Percentiles rank a stretch among this genome's conserved stretches.
phyloP scores from a whole-genome alignment of 495 filamentous ascomycete species.

The Penicillium flavigenum region DNA sequence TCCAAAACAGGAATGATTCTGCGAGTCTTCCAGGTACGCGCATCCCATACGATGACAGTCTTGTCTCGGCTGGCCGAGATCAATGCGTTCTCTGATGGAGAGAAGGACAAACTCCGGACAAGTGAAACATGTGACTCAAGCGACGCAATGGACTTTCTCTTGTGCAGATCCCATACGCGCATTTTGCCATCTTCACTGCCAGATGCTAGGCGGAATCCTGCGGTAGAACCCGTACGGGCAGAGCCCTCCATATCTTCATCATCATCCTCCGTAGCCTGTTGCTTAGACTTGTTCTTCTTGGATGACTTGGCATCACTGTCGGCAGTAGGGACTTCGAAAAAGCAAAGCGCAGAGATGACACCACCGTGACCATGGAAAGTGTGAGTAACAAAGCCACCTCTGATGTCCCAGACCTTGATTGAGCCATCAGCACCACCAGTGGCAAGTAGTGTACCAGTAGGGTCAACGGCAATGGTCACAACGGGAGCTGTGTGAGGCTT shows the following conservation, averaged over 20 bases:
- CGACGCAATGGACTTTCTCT: conserved; percentile 70
- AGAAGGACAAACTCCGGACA: conserved; percentile 81
- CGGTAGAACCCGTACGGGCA: conserved; percentile 39
- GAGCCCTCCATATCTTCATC: conserved; percentile 46
- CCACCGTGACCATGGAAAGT: conserved; percentile 91
- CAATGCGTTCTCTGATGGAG: conserved; percentile 65
- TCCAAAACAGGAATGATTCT: conserved; percentile 84
- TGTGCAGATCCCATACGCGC: conserved; percentile 86
- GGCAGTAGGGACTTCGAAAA: conserved; percentile 67
- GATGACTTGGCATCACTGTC: conserved; percentile 30
- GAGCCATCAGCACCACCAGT: conserved; percentile 89
- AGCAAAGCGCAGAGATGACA: conserved; percentile 83
- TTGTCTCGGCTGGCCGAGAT: conserved; percentile 93
- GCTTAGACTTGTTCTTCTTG: conserved; percentile 42
- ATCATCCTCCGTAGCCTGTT: conserved; percentile 32
- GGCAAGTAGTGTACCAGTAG: conserved; percentile 83
- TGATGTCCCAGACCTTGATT: conserved; percentile 96
- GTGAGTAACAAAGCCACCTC: conserved; percentile 87
- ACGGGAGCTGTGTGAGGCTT: conserved; percentile 92
- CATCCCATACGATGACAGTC: conserved; percentile 89
- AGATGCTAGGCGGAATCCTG: conserved; percentile 77
- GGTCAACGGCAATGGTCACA: conserved; percentile 76
- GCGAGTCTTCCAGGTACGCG: conserved; percentile 76
- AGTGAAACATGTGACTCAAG: conserved; percentile 93
- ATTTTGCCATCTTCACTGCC: conserved; percentile 92